Evolutionary conservation across 345 rosid genomes (phyloP).

Genomic region (Jatropha curcas): DNA sequence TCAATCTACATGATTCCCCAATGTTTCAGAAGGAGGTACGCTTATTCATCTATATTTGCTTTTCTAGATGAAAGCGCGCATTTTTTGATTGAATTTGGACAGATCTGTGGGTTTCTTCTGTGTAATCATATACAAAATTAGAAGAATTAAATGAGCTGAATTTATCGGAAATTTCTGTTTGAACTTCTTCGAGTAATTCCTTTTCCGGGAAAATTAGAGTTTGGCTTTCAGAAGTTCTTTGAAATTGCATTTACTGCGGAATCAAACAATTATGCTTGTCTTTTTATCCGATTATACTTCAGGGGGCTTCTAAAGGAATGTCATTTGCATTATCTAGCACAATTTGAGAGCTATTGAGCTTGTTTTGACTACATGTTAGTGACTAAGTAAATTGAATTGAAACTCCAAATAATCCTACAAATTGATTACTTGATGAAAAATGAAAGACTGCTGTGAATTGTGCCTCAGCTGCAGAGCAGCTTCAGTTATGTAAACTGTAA

Average conservation of each 20-base stretch:
- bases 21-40: slow-evolving; percentile 20
- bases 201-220: not conserved
- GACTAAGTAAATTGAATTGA: not conserved
- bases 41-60: not conserved
- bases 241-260: not conserved
- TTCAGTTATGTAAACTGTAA: too few relatives aligned
- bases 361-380: not conserved
- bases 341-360: not conserved
- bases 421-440: not conserved
- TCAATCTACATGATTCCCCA: slow-evolving; percentile 22
- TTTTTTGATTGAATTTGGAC: not conserved
- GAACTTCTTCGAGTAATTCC: not conserved
- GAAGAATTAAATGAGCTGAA: too few relatives aligned
- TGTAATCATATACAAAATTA: not conserved
- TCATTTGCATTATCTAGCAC: too few relatives aligned
- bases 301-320: too few relatives aligned
- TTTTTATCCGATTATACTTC: too few relatives aligned
- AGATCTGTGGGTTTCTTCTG: not conserved
- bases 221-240: not conserved
- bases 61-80: too few relatives aligned
- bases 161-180: not conserved
- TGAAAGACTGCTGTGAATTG: too few relatives aligned
- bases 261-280: too few relatives aligned
- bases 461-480: too few relatives aligned
- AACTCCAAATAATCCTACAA: not conserved